Evolutionary conservation across 106 monocot genomes (phyloP).

Genomic region (Dendrobium nobile): DNA sequence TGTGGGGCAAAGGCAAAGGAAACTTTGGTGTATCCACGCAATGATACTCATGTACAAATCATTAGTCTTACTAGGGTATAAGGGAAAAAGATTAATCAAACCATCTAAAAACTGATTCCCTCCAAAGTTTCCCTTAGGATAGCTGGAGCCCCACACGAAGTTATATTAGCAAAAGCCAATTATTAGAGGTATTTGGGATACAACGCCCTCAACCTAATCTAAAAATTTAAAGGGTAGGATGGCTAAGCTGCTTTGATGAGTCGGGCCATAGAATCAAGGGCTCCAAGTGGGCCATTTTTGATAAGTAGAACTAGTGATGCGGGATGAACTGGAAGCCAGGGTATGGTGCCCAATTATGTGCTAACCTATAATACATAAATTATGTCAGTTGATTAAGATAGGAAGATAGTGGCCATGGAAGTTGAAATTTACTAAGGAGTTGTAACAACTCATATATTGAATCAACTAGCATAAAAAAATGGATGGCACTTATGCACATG

Average conservation of each 20-base stretch:
- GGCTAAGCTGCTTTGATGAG: slow-evolving; percentile 6
- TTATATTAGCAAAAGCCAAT: slow-evolving; percentile 15
- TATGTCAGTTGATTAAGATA: too few relatives aligned
- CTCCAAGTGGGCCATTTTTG: slow-evolving; percentile 24
- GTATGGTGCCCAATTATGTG: slow-evolving; percentile 13
- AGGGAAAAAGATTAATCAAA: slow-evolving; percentile 19
- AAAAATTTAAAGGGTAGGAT: slow-evolving; percentile 23
- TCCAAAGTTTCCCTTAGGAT: slow-evolving; percentile 16
- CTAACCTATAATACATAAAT: slow-evolving; percentile 13
- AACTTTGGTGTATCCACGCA: slow-evolving; percentile 13
- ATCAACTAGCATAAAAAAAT: too few relatives aligned
- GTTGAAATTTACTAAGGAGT: slow-evolving; percentile 5
- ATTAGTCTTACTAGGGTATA: slow-evolving; percentile 15
- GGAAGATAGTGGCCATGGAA: too few relatives aligned
- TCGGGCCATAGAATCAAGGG: slow-evolving; percentile 12
- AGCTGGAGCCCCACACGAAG: slow-evolving; percentile 5
- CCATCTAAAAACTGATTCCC: slow-evolving; percentile 15
- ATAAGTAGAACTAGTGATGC: slow-evolving; percentile 17
- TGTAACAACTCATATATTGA: too few relatives aligned
- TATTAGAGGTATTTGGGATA: too few relatives aligned
- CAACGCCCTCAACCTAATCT: not conserved
- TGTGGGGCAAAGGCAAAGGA: slow-evolving; percentile 9
- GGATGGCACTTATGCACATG: too few relatives aligned
- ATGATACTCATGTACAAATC: not conserved
- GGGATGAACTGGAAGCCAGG: slow-evolving; percentile 13